Evolutionary conservation across 352 stramenopile genomes (phyloP).

Genomic region (Plasmopara muralis): DNA sequence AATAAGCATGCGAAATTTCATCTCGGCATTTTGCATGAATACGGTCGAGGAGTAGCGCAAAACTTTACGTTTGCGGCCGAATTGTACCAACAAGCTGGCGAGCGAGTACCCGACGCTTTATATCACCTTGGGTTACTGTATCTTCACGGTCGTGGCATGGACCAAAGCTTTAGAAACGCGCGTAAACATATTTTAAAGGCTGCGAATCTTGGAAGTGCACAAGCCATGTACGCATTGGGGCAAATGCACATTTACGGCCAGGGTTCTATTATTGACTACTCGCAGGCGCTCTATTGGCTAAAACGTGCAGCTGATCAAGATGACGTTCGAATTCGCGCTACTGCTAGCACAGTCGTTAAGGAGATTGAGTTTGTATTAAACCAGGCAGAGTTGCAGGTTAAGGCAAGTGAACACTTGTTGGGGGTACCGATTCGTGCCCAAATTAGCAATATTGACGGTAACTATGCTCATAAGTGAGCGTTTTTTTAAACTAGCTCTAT

Average conservation of each 20-base stretch:
- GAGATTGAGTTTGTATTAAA: slow-evolving; percentile 40
- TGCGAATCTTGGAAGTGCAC: slow-evolving; percentile 27
- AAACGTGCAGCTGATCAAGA: slow-evolving; percentile 23
- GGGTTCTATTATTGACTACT: slow-evolving; percentile 35
- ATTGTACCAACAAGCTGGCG: slow-evolving; percentile 26
- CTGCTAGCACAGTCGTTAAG: slow-evolving; percentile 14
- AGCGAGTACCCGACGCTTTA: slow-evolving; percentile 34
- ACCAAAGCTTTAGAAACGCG: slow-evolving; percentile 28
- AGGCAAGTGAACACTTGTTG: slow-evolving; percentile 33
- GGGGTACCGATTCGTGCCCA: slow-evolving; percentile 39
- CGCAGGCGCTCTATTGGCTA: slow-evolving; percentile 42
- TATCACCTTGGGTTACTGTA: slow-evolving; percentile 56
- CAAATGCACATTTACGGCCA: slow-evolving; percentile 41
- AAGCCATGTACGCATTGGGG: slow-evolving; percentile 46
- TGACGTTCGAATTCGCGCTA: slow-evolving; percentile 27
- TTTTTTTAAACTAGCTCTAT: not conserved
- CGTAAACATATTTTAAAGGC: slow-evolving; percentile 34
- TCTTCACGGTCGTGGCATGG: slow-evolving; percentile 35
- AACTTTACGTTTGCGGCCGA: slow-evolving; percentile 30
- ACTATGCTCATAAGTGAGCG: not conserved
- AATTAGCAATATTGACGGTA: slow-evolving; percentile 31
- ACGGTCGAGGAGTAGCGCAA: slow-evolving; percentile 38
- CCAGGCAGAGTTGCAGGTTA: slow-evolving; percentile 36
- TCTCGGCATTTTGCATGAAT: slow-evolving; percentile 46
- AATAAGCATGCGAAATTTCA: slow-evolving; percentile 32